Conservation (phyloP, 2,329 filamentous ascomycete genomes). For the Phialemonium atrogriseum region DNA sequence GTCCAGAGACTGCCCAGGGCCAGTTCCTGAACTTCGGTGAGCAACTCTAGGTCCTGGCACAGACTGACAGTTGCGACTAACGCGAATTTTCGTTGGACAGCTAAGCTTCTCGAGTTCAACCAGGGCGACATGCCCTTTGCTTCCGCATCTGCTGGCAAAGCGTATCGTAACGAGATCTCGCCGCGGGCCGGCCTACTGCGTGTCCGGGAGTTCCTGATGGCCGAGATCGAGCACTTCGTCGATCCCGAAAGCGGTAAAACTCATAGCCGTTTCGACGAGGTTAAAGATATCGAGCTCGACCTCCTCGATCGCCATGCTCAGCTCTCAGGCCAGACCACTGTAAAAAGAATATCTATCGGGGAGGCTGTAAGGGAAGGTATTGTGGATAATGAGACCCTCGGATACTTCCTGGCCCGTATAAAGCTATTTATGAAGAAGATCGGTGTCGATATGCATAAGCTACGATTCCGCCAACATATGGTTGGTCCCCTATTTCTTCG, state of each 20-base stretch:
- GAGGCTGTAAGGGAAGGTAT: conserved; percentile 74
- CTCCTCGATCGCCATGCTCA: conserved; percentile 82
- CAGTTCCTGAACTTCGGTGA: conserved; percentile 98
- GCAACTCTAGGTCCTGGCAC: too few species aligned
- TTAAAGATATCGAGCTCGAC: conserved; percentile 74
- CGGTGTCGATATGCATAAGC: conserved; percentile 77
- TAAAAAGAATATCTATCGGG: conserved; percentile 68
- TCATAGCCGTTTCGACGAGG: conserved; percentile 78
- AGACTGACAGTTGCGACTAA: too few species aligned
- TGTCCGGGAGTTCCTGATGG: conserved; percentile 97
- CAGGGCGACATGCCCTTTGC: conserved; percentile 93
- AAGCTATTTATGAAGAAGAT: conserved; percentile 84
- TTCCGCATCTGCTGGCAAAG: conserved; percentile 94
- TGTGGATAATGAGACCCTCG: conserved; percentile 95
- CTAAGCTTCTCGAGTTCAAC: conserved; percentile 94
- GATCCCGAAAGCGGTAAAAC: conserved; percentile 94
- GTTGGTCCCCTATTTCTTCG: too few species aligned
- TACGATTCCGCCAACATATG: conserved; percentile 98
- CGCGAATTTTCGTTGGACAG: too few species aligned
- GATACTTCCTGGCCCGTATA: conserved; percentile 94
- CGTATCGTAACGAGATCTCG: conserved; percentile 96
- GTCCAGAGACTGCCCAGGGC: conserved; percentile 94
- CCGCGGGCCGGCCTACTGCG: conserved; percentile 84
- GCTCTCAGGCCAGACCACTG: conserved; percentile 72
- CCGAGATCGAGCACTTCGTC: conserved; percentile 97